Evolutionary conservation across 148 eudicot genomes (phyloP).

Genomic region (Cornus controversa): DNA sequence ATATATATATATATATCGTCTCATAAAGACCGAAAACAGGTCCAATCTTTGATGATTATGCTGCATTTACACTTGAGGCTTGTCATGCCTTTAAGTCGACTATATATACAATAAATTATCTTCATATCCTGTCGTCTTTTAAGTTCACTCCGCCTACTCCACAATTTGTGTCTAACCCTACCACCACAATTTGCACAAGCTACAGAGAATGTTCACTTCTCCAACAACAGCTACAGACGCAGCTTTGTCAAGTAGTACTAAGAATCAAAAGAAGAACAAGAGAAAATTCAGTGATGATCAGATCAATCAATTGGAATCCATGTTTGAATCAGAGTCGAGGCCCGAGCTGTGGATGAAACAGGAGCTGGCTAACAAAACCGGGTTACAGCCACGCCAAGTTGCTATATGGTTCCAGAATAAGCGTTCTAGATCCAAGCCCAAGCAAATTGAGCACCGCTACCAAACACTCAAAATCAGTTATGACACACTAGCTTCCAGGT

Average conservation of each 20-base stretch:
- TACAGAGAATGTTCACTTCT: constrained; percentile 13
- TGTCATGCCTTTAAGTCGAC: too few species aligned
- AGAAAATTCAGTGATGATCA: constrained; percentile 40
- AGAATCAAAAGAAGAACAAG: constrained; percentile 12
- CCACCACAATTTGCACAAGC: too few species aligned
- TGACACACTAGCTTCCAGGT: constrained; percentile 32
- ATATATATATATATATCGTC: too few species aligned
- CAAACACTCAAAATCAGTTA: constrained; percentile 28
- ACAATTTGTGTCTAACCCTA: too few species aligned
- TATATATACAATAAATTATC: too few species aligned
- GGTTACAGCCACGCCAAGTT: constrained; percentile 48
- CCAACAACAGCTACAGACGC: too few species aligned
- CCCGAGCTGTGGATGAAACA: constrained; percentile 43
- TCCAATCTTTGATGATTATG: too few species aligned
- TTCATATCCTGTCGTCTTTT: too few species aligned
- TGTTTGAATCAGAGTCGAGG: constrained; percentile 40
- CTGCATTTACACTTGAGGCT: too few species aligned
- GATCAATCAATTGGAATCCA: constrained; percentile 35
- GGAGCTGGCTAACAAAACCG: constrained; percentile 40
- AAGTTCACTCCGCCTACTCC: too few species aligned
- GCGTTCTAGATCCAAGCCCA: constrained; percentile 47
- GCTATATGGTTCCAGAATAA: constrained; percentile 62
- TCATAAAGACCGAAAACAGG: too few species aligned
- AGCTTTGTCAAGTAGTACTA: too few species aligned
- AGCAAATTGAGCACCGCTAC: constrained; percentile 44